Evolutionary conservation across 2,329 filamentous ascomycete species (phyloP), one percentile per base, ranked within the genome.

Genomic region (Ascochyta pisi): DNA sequence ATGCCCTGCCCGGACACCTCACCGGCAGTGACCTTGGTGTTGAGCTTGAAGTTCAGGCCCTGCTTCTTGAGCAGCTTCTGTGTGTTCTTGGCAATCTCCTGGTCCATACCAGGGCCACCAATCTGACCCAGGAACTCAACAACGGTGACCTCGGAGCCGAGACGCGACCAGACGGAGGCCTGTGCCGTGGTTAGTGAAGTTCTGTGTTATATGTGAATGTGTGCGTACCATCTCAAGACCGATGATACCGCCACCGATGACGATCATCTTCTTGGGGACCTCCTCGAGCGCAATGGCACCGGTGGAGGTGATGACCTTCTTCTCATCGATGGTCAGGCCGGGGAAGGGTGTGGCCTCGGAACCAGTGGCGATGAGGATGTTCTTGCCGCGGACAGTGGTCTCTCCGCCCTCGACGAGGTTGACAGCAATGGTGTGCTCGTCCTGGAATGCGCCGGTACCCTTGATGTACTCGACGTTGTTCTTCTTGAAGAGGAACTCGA

Each of bases 401-500:
- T 98, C 93, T 74, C 94, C 93, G 70, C 95, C 95, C 19, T 98
- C 94, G 69, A 89, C 86, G 60, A 97, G 86, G 73, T 90, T 89
- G 69, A 99, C 91, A 79, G 92, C 93, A 79, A 99, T 81, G 70
- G 95, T 94, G 81, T 97, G 87, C 80, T 96, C 91, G 77, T 91
- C 91, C 70, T 89, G 84, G 76, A 98, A 96, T 42, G 91, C 84
- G 66, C 89, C 94, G 47, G 91, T 87, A 68, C 95, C 95, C 84
- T 97, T 97, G 82, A 98, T 85, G 80, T 98, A 99, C 77, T 98
- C 92, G 66, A 97, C 95, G 63, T 92, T 91, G 82, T 99, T 99
- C 86, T 99, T 98, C 88, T 98, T 98, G 81, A 99, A 89, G 62
- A 99, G 84, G 77, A 94, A 99, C 80, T 99, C 95, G 65, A 99